Evolutionary conservation across 2,329 filamentous ascomycete species (phyloP).

Genomic region (Akanthomyces uredinophilus): DNA sequence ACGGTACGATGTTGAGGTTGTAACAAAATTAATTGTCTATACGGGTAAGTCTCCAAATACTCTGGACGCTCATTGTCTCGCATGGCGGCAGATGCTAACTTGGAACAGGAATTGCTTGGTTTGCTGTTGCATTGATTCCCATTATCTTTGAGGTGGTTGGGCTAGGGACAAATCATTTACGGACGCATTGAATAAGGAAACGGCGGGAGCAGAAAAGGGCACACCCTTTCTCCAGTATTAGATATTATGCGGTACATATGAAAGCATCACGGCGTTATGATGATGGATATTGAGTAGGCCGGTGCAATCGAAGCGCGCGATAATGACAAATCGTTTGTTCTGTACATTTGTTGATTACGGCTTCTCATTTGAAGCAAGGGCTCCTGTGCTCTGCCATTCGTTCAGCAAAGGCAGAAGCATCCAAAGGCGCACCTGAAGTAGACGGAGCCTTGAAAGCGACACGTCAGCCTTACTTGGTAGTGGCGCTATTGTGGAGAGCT

Average conservation of each 20-base stretch:
- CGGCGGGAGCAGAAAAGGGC: not conserved
- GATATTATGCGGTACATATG: not conserved
- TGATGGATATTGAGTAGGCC: not conserved
- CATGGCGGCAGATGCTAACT: not conserved
- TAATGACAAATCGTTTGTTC: not conserved
- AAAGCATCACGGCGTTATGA: conserved; percentile 4
- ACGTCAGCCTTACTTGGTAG: no score
- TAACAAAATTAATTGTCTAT: conserved; percentile 95
- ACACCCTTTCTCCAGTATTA: conserved; percentile 1
- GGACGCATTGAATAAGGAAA: conserved; percentile 16
- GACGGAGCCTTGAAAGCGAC: no score
- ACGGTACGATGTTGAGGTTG: conserved; percentile 95
- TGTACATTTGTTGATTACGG: not conserved
- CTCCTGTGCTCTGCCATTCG: no score
- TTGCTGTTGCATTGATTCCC: conserved; percentile 71
- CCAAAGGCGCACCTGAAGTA: no score
- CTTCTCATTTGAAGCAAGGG: not conserved
- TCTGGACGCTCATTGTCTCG: not conserved
- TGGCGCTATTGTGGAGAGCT: no score
- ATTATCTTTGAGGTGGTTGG: conserved; percentile 62
- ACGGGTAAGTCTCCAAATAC: conserved; percentile 55
- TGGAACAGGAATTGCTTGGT: conserved; percentile 68
- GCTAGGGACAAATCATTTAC: conserved; percentile 40
- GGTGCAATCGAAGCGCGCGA: not conserved
- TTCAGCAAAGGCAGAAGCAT: no score